Conservation (phyloP, 129 eudicot species). For the Pittosporum tobira region DNA sequence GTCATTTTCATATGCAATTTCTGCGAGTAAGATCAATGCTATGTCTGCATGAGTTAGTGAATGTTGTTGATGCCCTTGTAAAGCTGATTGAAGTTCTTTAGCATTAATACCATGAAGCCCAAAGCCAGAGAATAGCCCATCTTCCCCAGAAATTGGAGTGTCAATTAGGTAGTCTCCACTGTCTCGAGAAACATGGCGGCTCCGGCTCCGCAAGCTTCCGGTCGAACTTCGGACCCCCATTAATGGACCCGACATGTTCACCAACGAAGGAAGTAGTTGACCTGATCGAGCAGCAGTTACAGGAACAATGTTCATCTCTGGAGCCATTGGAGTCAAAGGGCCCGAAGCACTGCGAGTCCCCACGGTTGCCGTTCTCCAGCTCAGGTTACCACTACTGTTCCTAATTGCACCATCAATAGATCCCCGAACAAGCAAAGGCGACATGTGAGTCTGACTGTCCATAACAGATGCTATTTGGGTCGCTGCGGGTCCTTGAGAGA, state of each 20-base stretch:
- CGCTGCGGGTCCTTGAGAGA: slow-evolving; percentile 88
- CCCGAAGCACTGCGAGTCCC: slow-evolving; percentile 99
- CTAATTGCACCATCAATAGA: slow-evolving; percentile 88
- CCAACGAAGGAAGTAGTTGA: slow-evolving; percentile 84
- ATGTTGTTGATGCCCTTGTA: slow-evolving; percentile 98
- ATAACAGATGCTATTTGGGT: slow-evolving; percentile 66
- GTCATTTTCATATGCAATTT: slow-evolving; percentile 93
- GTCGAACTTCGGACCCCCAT: slow-evolving; percentile 96
- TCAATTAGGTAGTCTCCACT: slow-evolving; percentile 94
- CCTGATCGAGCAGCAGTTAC: slow-evolving; percentile 88
- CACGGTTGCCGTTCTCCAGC: slow-evolving; percentile 90
- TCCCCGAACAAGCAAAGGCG: slow-evolving; percentile 92
- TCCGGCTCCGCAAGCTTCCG: slow-evolving; percentile 91
- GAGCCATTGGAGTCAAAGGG: slow-evolving; percentile 92
- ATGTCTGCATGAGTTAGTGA: slow-evolving; percentile 91
- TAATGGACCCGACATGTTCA: slow-evolving; percentile 95
- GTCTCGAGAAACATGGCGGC: slow-evolving; percentile 95
- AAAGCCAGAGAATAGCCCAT: slow-evolving; percentile 58
- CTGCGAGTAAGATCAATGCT: slow-evolving; percentile 88
- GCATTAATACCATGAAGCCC: slow-evolving; percentile 75
- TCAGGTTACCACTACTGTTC: slow-evolving; percentile 88
- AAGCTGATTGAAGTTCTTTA: slow-evolving; percentile 94
- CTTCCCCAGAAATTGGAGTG: slow-evolving; percentile 96
- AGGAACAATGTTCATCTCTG: slow-evolving; percentile 83
- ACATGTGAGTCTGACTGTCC: slow-evolving; percentile 96